These are phyloP conservation scores for Jaminaea rosea DNA, from an alignment of 1,284 basidiomycete genomes.

Conservation along the genomic window DNA sequence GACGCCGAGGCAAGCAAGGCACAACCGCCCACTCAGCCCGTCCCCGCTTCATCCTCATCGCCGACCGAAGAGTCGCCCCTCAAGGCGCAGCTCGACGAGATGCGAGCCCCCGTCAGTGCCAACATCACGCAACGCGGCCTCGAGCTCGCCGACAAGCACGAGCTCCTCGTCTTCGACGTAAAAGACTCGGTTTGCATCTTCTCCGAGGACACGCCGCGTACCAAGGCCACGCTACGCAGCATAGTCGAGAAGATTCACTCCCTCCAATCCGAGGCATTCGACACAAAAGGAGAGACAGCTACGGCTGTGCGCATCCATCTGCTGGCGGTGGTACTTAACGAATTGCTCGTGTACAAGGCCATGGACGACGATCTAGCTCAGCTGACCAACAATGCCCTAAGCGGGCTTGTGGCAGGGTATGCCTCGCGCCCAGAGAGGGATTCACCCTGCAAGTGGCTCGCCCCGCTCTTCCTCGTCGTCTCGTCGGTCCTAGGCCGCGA, in stretches of 20 bases:
- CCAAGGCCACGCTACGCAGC: neutral
- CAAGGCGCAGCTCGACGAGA: slow-evolving; percentile 54
- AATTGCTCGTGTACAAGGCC: slow-evolving; percentile 57
- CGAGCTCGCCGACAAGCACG: slow-evolving; percentile 72
- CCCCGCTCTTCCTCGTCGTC: slow-evolving; percentile 67
- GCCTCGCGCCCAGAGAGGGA: slow-evolving; percentile 3
- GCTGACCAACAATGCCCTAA: slow-evolving; percentile 7
- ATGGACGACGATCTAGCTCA: slow-evolving; percentile 53
- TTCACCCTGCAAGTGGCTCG: slow-evolving; percentile 58
- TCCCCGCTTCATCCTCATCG: neutral
- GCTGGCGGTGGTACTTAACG: slow-evolving; percentile 70
- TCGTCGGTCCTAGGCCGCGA: slow-evolving; percentile 63
- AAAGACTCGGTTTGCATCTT: slow-evolving; percentile 32
- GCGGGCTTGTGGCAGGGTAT: slow-evolving; percentile 8
- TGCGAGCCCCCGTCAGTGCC: slow-evolving; percentile 56
- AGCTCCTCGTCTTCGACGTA: slow-evolving; percentile 80
- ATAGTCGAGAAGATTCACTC: slow-evolving; percentile 4
- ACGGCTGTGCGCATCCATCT: slow-evolving; percentile 67
- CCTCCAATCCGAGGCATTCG: slow-evolving; percentile 19
- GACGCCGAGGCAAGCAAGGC: slow-evolving; percentile 2
- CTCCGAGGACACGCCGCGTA: slow-evolving; percentile 4
- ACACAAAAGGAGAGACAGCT: slow-evolving; percentile 47
- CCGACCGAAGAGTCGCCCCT: neutral
- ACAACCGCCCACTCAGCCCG: neutral
- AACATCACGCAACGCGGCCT: slow-evolving; percentile 49